Conservation (phyloP, 495 filamentous ascomycete genomes). For the Aspergillus sparsus region DNA sequence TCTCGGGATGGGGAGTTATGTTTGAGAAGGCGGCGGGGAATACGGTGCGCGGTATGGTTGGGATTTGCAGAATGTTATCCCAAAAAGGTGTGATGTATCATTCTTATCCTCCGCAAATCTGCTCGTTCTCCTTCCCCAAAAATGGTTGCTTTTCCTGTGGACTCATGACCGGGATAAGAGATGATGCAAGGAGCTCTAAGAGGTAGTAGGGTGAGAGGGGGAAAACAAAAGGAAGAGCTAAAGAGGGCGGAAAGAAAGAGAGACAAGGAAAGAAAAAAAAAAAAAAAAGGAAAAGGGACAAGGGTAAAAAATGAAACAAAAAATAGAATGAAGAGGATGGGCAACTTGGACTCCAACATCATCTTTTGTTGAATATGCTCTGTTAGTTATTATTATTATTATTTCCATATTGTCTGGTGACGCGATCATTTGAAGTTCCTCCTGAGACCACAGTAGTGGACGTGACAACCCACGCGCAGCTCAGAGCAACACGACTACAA, state of each 20-base stretch:
- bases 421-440: constrained; percentile 13
- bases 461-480: constrained; percentile 21
- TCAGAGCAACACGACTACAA: constrained; percentile 6
- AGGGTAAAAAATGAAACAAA: no score
- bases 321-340: no score
- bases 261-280: no score
- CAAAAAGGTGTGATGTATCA: constrained; percentile 9
- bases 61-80: constrained; percentile 5
- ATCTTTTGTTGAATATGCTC: background rate
- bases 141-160: background rate
- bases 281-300: no score
- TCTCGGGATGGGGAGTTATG: background rate
- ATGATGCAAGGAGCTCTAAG: constrained; percentile 18
- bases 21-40: background rate
- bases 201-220: constrained; percentile 14
- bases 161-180: background rate
- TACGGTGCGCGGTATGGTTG: background rate
- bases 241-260: background rate
- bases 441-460: constrained; percentile 3
- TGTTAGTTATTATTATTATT: background rate
- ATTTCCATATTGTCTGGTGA: constrained; percentile 18
- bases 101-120: constrained; percentile 4
- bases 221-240: background rate
- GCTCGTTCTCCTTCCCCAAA: background rate
- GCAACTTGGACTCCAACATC: no score